Percentiles rank a stretch among this genome's conserved stretches.
phyloP scores from a whole-genome alignment of 768 basidiomycete species.

The Agaricus bisporus region DNA sequence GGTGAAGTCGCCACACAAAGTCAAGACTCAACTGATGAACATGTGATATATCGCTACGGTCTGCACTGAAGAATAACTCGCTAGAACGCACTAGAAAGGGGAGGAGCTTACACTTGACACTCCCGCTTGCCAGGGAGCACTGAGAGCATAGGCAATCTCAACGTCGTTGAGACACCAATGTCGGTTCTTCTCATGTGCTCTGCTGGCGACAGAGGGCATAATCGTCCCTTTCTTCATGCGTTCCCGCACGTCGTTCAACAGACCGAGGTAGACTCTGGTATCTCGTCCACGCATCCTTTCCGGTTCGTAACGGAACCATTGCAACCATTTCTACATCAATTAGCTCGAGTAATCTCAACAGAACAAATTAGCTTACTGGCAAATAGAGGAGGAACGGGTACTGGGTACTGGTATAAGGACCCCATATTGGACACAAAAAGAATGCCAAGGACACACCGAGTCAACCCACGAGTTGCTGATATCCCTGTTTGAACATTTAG shows the following conservation, averaged over 20 bases:
- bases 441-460: slow-evolving; percentile 1
- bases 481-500: slow-evolving; percentile 7
- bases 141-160: slow-evolving; percentile 34
- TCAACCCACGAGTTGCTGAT: slow-evolving; percentile 9
- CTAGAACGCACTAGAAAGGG: not conserved
- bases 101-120: slow-evolving; percentile 21
- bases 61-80: not conserved
- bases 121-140: slow-evolving; percentile 24
- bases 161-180: slow-evolving; percentile 36
- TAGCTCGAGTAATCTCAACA: not conserved
- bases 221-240: slow-evolving; percentile 18
- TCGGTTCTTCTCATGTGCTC: slow-evolving; percentile 32
- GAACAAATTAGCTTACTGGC: slow-evolving; percentile 5
- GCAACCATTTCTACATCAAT: slow-evolving; percentile 17
- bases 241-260: slow-evolving; percentile 20
- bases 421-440: not conserved
- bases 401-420: not conserved
- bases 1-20: not conserved
- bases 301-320: slow-evolving; percentile 25
- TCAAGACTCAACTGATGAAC: slow-evolving; percentile 9
- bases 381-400: slow-evolving; percentile 13
- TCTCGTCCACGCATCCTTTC: slow-evolving; percentile 19
- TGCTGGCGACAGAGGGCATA: slow-evolving; percentile 27
- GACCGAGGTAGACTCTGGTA: slow-evolving; percentile 17
- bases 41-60: slow-evolving; percentile 5